phyloP scores from a whole-genome alignment of 1,284 basidiomycete genomes.

The Laetiporus sulphureus region DNA sequence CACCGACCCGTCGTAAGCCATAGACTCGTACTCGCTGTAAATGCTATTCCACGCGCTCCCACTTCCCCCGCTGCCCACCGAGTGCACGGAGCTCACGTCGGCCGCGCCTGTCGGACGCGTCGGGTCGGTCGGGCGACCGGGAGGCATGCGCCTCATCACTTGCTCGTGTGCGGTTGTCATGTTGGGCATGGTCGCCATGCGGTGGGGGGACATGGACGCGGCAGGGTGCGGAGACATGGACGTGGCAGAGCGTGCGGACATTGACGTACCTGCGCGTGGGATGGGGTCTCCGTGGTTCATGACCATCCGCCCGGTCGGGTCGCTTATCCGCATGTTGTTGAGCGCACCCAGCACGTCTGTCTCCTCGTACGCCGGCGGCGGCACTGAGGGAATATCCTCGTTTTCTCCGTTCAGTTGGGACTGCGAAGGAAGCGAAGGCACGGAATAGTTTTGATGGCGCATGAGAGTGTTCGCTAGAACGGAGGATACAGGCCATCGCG shows the following conservation, averaged over 20 bases:
- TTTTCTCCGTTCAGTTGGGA: constrained; percentile 26
- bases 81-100: constrained; percentile 22
- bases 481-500: too few species aligned
- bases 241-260: constrained; percentile 36
- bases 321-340: constrained; percentile 38
- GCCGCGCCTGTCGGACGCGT: too few species aligned
- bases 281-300: constrained; percentile 17
- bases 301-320: constrained; percentile 24
- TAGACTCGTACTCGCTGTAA: constrained; percentile 20
- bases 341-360: constrained; percentile 41
- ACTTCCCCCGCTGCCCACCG: constrained; percentile 21
- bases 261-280: constrained; percentile 44
- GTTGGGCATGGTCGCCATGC: too few species aligned
- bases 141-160: constrained; percentile 15
- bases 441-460: constrained; percentile 33
- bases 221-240: constrained; percentile 24
- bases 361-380: constrained; percentile 35
- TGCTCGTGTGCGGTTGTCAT: constrained; percentile 19
- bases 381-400: constrained; percentile 25
- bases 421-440: constrained; percentile 32
- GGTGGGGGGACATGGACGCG: constrained; percentile 26
- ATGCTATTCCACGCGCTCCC: constrained; percentile 20
- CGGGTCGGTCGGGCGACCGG: constrained; percentile 16
- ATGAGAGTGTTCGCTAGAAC: constrained; percentile 15
- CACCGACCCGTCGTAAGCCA: constrained; percentile 15